Evolutionary conservation across 805 yeast species (phyloP), one percentile per base, ranked within the genome.

Genomic region (Torulaspora maleeae): DNA sequence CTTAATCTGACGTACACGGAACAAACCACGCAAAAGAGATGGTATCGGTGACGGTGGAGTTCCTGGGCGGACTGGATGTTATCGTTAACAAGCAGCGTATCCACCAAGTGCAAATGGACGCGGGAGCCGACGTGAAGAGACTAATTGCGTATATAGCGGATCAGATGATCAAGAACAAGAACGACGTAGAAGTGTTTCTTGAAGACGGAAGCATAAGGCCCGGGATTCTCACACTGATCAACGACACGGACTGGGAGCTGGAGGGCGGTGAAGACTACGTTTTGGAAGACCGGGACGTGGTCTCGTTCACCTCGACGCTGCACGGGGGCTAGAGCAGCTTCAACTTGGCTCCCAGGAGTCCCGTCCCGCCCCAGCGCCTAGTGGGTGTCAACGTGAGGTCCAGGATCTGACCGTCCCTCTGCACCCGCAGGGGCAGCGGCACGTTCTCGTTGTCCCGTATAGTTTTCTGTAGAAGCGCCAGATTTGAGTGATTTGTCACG

Each of bases 231-330:
- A 96, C 93, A 8, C 73, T 91, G 45, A 84, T 91, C 50, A 91
- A 91, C 60, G 98, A 91, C 61, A 81, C 95, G 0, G 99, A 91
- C 68, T 91, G 98, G 98, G 99, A 91, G 59, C 67, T 91, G 11
- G 95, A 89, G 63, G 98, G 88, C 9, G 89, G 83, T 64, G 89
- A 86, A 55, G 83, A 78, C 8, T 89, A 89, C 58, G 79, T 73
- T n/a, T 63, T 93, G 12, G 84, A 86, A 63, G 68, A 76, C 38
- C 82, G 85, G 10, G 99, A 91, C 64, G 73, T 78, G 17, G 75
- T 91, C 32, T 80, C 95, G 2, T 91, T 91, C 59, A 91, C 97
- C 1, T 85, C 95, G 34, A 93, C 99, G 3, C 70, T 91, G 49
- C 99, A 91, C 57, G 99, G 99, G 4, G 99, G 99, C 38, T 91